Conservation (phyloP, 2,329 filamentous ascomycete species). For the Juglanconis juglandina region DNA sequence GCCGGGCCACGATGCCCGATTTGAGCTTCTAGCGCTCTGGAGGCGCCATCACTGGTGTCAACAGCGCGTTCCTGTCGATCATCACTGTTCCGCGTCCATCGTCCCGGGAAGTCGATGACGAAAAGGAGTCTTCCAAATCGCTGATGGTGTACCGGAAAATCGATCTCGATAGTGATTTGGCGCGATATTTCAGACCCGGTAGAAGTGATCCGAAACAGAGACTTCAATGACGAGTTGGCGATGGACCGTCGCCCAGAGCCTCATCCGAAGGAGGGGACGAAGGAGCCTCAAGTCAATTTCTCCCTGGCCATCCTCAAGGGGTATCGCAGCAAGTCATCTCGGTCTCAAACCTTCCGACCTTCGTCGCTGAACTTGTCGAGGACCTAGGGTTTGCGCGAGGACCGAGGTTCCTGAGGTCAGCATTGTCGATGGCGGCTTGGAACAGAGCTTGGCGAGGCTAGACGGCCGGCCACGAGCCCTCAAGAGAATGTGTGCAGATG, state of each 20-base stretch:
- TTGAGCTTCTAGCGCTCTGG: neutral
- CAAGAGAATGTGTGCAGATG: neutral
- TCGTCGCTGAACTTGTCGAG: too few relatives aligned
- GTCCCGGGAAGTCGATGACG: conserved; percentile 7
- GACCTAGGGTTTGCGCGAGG: too few relatives aligned
- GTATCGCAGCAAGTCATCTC: too few relatives aligned
- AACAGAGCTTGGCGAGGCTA: too few relatives aligned
- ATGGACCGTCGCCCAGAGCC: neutral
- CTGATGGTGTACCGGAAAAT: neutral
- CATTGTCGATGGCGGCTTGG: too few relatives aligned
- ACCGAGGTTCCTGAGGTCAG: too few relatives aligned
- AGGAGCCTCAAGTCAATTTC: too few relatives aligned
- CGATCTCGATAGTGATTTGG: neutral
- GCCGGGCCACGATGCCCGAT: neutral
- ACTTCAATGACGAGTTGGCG: too few relatives aligned
- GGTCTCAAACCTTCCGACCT: too few relatives aligned
- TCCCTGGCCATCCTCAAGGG: too few relatives aligned
- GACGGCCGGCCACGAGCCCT: too few relatives aligned
- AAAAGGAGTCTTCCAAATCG: neutral
- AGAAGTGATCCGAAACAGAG: neutral
- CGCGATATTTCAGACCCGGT: neutral
- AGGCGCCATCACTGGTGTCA: neutral
- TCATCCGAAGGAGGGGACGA: neutral
- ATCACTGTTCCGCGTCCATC: neutral
- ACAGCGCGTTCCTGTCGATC: conserved; percentile 9